A percentile compares a stretch with the other conserved stretches of the same genome.
Evolutionary conservation across 371 early-diverging fungal genomes (phyloP).

Genomic region (Mortierella sp.): DNA sequence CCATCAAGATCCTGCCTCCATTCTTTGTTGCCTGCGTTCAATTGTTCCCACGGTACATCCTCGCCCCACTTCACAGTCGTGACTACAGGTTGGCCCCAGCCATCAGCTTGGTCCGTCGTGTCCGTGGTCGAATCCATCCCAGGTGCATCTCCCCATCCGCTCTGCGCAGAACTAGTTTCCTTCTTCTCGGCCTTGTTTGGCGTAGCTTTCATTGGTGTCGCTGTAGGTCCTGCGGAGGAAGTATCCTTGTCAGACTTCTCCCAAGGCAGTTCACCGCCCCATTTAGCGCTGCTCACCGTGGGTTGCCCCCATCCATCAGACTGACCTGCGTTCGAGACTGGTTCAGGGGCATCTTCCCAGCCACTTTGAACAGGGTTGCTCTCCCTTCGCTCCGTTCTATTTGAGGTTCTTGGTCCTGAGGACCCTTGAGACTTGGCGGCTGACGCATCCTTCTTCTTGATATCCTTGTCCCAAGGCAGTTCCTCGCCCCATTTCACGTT

Average conservation of each 20-base stretch:
- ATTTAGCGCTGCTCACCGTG: not conserved
- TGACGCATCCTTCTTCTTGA: not conserved
- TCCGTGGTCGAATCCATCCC: too few relatives aligned
- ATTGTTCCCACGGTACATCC: slow-evolving; percentile 2
- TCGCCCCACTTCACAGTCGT: slow-evolving; percentile 1
- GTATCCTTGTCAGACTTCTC: too few relatives aligned
- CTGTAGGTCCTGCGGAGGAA: not conserved
- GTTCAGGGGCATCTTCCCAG: slow-evolving; percentile 1
- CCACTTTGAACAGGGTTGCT: not conserved
- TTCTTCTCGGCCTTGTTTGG: not conserved
- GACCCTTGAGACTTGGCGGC: not conserved
- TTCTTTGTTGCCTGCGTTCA: too few relatives aligned
- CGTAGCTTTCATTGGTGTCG: not conserved
- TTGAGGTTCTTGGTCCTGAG: not conserved
- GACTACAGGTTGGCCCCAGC: not conserved
- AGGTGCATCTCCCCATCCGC: slow-evolving; percentile 1
- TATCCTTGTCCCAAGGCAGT: not conserved
- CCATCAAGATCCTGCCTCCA: not conserved
- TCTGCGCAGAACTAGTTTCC: not conserved
- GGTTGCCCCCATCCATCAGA: slow-evolving; percentile 5
- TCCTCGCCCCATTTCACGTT: slow-evolving; percentile 2
- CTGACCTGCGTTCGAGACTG: too few relatives aligned
- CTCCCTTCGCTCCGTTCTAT: not conserved
- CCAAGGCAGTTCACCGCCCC: slow-evolving; percentile 19
- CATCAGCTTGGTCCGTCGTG: not conserved